These are phyloP conservation scores for Tetrapisispora arboricola DNA, from an alignment of 805 yeast genomes.

Conservation along the genomic window DNA sequence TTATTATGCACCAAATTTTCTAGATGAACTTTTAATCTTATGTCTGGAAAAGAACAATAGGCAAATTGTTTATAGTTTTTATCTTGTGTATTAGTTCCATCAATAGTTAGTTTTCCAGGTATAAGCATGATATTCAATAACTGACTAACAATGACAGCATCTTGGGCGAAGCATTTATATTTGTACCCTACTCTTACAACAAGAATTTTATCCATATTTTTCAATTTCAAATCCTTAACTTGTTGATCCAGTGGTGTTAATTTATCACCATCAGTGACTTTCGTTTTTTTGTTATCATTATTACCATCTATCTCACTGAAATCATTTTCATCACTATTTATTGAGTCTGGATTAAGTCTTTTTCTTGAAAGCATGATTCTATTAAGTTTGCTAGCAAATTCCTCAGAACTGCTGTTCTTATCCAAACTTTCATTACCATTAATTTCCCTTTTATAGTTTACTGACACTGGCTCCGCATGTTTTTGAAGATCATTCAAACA, in stretches of 20 bases:
- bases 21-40: conserved; percentile 61
- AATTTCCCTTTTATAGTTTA: too few species aligned
- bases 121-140: conserved; percentile 61
- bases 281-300: neutral
- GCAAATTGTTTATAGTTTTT: conserved; percentile 51
- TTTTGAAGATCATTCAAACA: neutral
- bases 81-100: conserved; percentile 43
- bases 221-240: conserved; percentile 51
- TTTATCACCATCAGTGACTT: conserved; percentile 2
- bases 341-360: neutral
- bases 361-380: conserved; percentile 6
- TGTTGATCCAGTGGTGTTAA: conserved; percentile 79
- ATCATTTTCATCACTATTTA: conserved; percentile 2
- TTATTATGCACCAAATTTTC: conserved; percentile 65
- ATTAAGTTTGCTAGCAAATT: conserved; percentile 6
- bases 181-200: conserved; percentile 89
- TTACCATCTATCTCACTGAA: conserved; percentile 2
- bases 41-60: conserved; percentile 77
- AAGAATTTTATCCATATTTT: conserved; percentile 56
- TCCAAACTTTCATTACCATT: too few species aligned
- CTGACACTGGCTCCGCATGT: too few species aligned
- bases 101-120: conserved; percentile 53
- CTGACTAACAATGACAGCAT: conserved; percentile 61
- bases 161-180: conserved; percentile 76
- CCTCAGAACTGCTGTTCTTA: neutral